These are phyloP conservation scores for Pichia terricola DNA, from an alignment of 1,139 yeast genomes.

Conservation along the genomic window DNA sequence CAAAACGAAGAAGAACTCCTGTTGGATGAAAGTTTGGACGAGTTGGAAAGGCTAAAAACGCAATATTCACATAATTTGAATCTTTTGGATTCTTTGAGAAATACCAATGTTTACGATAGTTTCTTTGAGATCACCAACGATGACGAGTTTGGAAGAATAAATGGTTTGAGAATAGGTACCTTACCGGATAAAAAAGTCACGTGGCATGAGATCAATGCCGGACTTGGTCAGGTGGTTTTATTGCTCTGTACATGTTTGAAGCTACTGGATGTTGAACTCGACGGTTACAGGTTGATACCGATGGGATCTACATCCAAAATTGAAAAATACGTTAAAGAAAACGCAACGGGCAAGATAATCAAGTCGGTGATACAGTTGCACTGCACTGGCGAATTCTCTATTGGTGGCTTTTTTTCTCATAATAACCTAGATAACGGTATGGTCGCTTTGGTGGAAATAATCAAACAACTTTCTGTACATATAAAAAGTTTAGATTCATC, in stretches of 20 bases:
- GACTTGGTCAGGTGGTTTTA: constrained; percentile 75
- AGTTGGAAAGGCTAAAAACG: constrained; percentile 51
- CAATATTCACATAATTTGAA: constrained; percentile 52
- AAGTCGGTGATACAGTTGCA: constrained; percentile 37
- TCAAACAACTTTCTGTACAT: constrained; percentile 45
- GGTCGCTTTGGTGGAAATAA: constrained; percentile 61
- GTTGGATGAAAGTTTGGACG: constrained; percentile 37
- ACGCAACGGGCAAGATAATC: constrained; percentile 25
- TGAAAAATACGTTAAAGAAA: constrained; percentile 40
- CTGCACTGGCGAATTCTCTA: constrained; percentile 47
- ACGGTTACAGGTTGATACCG: constrained; percentile 61
- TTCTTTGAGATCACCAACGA: constrained; percentile 76
- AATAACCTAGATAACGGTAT: constrained; percentile 67
- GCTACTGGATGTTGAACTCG: constrained; percentile 45
- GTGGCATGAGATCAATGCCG: constrained; percentile 91
- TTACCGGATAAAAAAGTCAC: constrained; percentile 50
- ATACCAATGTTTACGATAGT: constrained; percentile 71
- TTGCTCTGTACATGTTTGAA: constrained; percentile 56
- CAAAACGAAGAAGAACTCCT: constrained; percentile 48
- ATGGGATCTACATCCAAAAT: constrained; percentile 80
- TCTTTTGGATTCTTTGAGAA: constrained; percentile 60
- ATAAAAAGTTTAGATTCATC: constrained; percentile 41
- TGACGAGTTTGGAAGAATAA: constrained; percentile 80
- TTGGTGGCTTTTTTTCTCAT: constrained; percentile 61
- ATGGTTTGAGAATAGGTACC: constrained; percentile 72